Conservation (phyloP, 306 rosid genomes). For the Casuarina equisetifolia region DNA sequence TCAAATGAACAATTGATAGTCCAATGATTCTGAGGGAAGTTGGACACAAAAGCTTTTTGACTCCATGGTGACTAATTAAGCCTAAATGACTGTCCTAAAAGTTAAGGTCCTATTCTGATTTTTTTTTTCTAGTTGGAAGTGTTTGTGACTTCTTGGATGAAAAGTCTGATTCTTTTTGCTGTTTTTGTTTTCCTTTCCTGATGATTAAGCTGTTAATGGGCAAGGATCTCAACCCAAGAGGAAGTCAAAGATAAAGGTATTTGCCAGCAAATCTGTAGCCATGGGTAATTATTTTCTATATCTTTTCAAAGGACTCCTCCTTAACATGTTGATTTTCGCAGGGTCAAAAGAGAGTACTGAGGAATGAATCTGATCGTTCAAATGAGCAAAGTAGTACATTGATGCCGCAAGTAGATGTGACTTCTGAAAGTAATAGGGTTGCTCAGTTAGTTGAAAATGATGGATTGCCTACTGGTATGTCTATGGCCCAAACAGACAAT, state of each 20-base stretch:
- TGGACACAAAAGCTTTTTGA: not conserved
- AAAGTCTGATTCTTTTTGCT: conserved; percentile 30
- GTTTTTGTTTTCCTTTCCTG: conserved; percentile 27
- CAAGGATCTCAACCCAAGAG: conserved; percentile 80
- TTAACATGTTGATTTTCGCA: conserved; percentile 30
- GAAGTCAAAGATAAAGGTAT: conserved; percentile 71
- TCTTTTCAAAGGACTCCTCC: conserved; percentile 13
- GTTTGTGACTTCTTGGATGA: conserved; percentile 2
- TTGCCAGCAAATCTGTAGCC: conserved; percentile 20
- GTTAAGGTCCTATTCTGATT: not conserved
- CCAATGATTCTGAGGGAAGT: not conserved
- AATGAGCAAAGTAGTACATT: conserved; percentile 43
- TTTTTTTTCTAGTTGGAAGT: not conserved
- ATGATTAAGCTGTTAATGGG: conserved; percentile 68
- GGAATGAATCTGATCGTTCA: conserved; percentile 33
- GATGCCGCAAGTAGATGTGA: conserved; percentile 33
- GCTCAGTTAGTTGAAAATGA: conserved; percentile 44
- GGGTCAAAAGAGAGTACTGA: conserved; percentile 51
- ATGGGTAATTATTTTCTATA: conserved; percentile 4
- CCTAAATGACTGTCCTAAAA: not conserved
- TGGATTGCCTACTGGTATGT: conserved; percentile 34
- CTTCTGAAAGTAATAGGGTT: conserved; percentile 43
- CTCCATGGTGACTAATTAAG: not conserved
- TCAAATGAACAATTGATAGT: not conserved
- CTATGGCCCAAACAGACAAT: conserved; percentile 36